These are phyloP conservation scores for Stemphylium vesicarium DNA, from an alignment of 2,329 filamentous ascomycete genomes.

Conservation along the genomic window DNA sequence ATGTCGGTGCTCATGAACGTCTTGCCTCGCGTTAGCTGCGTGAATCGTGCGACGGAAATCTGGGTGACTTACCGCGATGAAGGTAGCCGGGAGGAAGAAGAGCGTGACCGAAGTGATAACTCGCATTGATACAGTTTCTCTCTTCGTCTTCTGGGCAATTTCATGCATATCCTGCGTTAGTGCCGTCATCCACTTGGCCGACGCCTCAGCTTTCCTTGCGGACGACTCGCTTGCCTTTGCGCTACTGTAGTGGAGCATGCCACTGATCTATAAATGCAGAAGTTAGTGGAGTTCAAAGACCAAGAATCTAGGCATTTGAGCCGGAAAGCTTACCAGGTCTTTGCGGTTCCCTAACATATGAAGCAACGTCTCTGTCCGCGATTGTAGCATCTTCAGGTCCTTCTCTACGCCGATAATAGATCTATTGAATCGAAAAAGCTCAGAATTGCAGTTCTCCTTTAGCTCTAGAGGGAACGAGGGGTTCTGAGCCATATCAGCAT, in stretches of 20 bases:
- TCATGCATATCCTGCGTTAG: conserved; percentile 34
- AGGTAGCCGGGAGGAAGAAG: conserved; percentile 53
- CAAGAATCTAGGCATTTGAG: too few species aligned
- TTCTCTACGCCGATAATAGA: conserved; percentile 15
- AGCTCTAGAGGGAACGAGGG: conserved; percentile 9
- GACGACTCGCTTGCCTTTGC: conserved; percentile 38
- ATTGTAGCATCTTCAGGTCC: conserved; percentile 20
- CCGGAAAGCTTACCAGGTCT: conserved; percentile 25
- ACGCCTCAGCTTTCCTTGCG: conserved; percentile 24
- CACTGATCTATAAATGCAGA: conserved; percentile 29
- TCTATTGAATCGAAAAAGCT: conserved; percentile 19
- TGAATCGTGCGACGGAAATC: too few species aligned
- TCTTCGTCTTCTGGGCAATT: conserved; percentile 46
- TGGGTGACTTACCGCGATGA: conserved; percentile 48
- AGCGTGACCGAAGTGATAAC: conserved; percentile 53
- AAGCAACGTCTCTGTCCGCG: conserved; percentile 21
- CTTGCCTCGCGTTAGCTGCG: conserved; percentile 30
- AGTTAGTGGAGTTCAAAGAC: too few species aligned
- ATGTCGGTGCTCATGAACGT: conserved; percentile 54
- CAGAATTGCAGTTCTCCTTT: conserved; percentile 4
- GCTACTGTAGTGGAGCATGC: conserved; percentile 45
- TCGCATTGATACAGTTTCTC: conserved; percentile 52
- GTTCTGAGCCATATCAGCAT: conserved; percentile 11
- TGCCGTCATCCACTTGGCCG: conserved; percentile 39
- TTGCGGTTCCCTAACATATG: conserved; percentile 23